Percentiles rank a stretch among this genome's conserved stretches.
These are phyloP conservation scores for Trichopus zeylanicus DNA, from an alignment of 116 monocot species.

Conservation along the genomic window DNA sequence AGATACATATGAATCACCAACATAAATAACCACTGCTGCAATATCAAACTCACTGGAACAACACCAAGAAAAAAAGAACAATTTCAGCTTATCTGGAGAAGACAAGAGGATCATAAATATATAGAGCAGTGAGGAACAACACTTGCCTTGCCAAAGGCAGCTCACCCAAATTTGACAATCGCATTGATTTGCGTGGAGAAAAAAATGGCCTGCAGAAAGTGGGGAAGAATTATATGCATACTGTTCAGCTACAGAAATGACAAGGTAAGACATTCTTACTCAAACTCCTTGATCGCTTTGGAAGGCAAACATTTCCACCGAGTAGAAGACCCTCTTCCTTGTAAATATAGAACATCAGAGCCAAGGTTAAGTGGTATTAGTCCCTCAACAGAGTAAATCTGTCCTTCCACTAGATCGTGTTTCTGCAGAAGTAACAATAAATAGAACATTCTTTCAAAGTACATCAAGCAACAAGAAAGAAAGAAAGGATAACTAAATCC, in stretches of 20 bases:
- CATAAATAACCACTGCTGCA: conserved; percentile 66
- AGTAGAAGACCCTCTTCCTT: conserved; percentile 74
- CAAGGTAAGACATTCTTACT: conserved; percentile 35
- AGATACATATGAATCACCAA: conserved; percentile 60
- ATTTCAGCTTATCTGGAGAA: not conserved
- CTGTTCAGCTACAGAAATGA: not conserved
- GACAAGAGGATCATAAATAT: conserved; percentile 1
- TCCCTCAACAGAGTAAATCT: conserved; percentile 75
- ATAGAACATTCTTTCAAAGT: not conserved
- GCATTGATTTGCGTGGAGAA: conserved; percentile 50
- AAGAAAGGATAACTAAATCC: not conserved
- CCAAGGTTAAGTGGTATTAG: conserved; percentile 39
- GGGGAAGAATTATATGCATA: not conserved
- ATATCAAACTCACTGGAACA: conserved; percentile 91
- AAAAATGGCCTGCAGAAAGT: conserved; percentile 53
- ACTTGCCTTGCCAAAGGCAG: conserved; percentile 69
- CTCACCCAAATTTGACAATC: conserved; percentile 64
- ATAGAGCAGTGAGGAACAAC: not conserved
- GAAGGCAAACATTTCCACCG: conserved; percentile 41
- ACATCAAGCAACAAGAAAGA: not conserved
- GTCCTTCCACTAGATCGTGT: conserved; percentile 83
- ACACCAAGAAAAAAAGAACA: not conserved
- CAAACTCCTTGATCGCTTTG: conserved; percentile 33
- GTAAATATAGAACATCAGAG: conserved; percentile 52
- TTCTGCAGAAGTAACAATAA: conserved; percentile 31